Evolutionary conservation across 768 basidiomycete genomes (phyloP), one percentile per base, ranked within the genome.

Genomic region (Trametes gibbosa): DNA sequence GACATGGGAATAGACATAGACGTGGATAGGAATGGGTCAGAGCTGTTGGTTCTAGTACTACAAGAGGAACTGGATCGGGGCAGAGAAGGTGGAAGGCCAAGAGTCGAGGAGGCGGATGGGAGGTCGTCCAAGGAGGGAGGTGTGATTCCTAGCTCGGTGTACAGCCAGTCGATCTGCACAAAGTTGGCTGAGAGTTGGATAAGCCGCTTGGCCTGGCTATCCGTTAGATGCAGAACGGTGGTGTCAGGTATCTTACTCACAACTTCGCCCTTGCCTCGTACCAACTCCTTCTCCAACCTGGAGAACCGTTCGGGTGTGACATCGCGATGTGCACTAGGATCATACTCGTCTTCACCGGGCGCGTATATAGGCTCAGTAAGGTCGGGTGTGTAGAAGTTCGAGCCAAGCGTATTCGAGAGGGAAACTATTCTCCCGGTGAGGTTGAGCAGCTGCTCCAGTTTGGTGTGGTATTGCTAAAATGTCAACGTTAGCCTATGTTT

Each of bases 231-330:
- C n/a, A n/a, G 41, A 23, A 53, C 42, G n/a, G 42, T 37, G 48
- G 5, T 50, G 42, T 17, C 24, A 40, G 16, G 16, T 23, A 10
- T 39, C 13, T 25, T 40, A 78, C 89, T 67, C 65, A 92, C 89
- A 53, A 92, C 81, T 81, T 95, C 93, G n/a, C 82, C 81, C 72
- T 93, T 93, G 12, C 90, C 92, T 53, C 88, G 79, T 10, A 90
- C 85, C 17, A 94, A 80, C 67, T 95, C 92, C 69, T 90, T 88
- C 77, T 95, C 91, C 5, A 95, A 76, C 65, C 78, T 86, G 46
- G 84, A 79, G 68, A 95, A 91, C 13, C 89, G 81, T 63, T 94
- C 92, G 0, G 89, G 86, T 12, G 85, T 87, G 16, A 94, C 89
- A 65, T 95, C 89, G 23, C 82, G 78, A 66, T 82, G 79, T 5